These are phyloP conservation scores for Niebla homalea DNA, from an alignment of 495 filamentous ascomycete genomes.

Conservation along the genomic window DNA sequence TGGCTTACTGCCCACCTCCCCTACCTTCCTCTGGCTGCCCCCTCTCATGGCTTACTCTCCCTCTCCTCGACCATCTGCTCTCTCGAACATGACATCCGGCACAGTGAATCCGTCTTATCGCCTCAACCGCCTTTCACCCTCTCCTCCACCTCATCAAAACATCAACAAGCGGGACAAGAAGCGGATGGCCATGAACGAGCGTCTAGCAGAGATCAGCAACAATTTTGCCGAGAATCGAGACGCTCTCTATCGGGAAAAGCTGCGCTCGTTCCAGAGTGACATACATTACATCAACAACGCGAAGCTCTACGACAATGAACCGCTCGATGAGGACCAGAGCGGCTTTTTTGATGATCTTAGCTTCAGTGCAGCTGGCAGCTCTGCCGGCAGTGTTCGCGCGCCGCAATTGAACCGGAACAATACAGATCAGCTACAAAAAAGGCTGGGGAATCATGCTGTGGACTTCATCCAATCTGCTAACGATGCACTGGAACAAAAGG, in stretches of 20 bases:
- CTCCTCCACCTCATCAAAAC: constrained; percentile 26
- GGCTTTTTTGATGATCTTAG: constrained; percentile 53
- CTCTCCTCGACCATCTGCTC: constrained; percentile 10
- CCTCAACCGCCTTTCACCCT: constrained; percentile 13
- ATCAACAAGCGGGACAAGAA: constrained; percentile 83
- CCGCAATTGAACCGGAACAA: constrained; percentile 32
- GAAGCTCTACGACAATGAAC: constrained; percentile 58
- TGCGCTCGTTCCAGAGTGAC: constrained; percentile 78
- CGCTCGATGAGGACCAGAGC: constrained; percentile 56
- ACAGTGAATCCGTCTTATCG: background rate
- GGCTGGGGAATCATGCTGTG: constrained; percentile 68
- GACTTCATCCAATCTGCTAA: constrained; percentile 76
- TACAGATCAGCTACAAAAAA: constrained; percentile 35
- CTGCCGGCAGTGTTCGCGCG: constrained; percentile 2
- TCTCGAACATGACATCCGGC: background rate
- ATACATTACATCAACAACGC: constrained; percentile 74
- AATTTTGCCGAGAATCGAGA: constrained; percentile 72
- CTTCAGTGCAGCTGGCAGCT: constrained; percentile 37
- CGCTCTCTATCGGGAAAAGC: constrained; percentile 72
- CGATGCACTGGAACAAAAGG: constrained; percentile 67
- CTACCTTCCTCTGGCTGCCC: background rate
- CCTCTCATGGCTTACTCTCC: constrained; percentile 17
- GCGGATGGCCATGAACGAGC: constrained; percentile 63
- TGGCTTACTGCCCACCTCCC: background rate
- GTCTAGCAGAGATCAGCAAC: constrained; percentile 55